phyloP scores from a whole-genome alignment of 164 flowering plant genomes.

The Euptelea pleiosperma region DNA sequence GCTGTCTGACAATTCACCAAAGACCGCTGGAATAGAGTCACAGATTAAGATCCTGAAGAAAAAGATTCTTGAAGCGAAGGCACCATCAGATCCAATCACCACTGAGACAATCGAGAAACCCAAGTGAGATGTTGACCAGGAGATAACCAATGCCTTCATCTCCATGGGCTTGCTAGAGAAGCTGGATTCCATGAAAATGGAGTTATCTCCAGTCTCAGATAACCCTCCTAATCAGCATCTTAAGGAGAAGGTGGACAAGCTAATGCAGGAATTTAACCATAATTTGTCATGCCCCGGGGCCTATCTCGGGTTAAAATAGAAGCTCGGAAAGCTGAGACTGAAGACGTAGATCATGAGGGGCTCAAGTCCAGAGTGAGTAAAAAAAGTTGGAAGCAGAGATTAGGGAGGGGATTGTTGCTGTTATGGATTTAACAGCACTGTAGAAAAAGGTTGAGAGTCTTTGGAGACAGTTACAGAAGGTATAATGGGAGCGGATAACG shows the following conservation, averaged over 20 bases:
- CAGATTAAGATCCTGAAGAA: conserved; percentile 29
- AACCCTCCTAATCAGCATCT: conserved; percentile 20
- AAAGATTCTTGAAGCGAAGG: conserved; percentile 24
- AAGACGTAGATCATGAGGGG: conserved; percentile 25
- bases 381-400: conserved; percentile 34
- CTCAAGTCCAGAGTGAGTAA: conserved; percentile 18
- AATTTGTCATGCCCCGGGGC: conserved; percentile 29
- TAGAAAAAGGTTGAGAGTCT: conserved; percentile 30
- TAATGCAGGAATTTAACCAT: conserved; percentile 28
- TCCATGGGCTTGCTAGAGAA: conserved; percentile 37
- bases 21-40: conserved; percentile 16
- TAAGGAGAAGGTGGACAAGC: conserved; percentile 28
- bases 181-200: conserved; percentile 30
- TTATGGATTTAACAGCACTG: conserved; percentile 21
- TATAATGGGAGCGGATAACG: conserved; percentile 22
- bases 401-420: conserved; percentile 26
- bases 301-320: conserved; percentile 28
- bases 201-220: conserved; percentile 14
- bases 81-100: conserved; percentile 16
- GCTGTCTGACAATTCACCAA: conserved; percentile 17
- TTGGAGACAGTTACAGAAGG: conserved; percentile 10
- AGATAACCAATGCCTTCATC: conserved; percentile 31
- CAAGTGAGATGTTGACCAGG: conserved; percentile 38
- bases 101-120: conserved; percentile 21
- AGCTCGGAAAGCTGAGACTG: conserved; percentile 19